phyloP scores from a whole-genome alignment of 2,329 filamentous ascomycete genomes.

The Paracorniculantispora psalliotae region DNA sequence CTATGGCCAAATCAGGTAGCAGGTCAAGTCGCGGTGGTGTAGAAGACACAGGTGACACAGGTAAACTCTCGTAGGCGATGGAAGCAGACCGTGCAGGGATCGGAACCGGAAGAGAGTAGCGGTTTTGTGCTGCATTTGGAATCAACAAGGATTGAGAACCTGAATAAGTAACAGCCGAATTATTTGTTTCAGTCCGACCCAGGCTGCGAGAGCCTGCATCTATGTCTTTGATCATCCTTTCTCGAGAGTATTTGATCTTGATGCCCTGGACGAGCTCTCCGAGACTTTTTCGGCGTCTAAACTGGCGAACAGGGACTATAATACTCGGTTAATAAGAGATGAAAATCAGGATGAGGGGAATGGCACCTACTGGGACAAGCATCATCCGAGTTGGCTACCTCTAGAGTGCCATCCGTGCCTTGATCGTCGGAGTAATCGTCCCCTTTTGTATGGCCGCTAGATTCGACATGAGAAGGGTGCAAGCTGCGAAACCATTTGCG shows the following conservation, averaged over 20 bases:
- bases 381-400: not conserved
- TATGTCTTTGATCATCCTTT: constrained; percentile 14
- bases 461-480: not conserved
- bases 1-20: constrained; percentile 22
- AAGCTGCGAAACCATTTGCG: constrained; percentile 12
- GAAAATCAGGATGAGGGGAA: too few species aligned
- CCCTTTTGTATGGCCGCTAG: not conserved
- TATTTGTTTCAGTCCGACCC: not conserved
- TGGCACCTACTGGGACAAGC: not conserved
- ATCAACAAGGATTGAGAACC: not conserved
- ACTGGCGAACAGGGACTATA: constrained; percentile 7
- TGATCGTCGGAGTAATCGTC: not conserved
- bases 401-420: not conserved
- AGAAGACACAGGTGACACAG: not conserved
- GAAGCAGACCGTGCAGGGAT: constrained; percentile 5
- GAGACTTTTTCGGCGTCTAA: constrained; percentile 24
- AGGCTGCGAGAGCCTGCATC: not conserved
- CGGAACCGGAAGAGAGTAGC: constrained; percentile 5
- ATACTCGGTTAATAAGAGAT: constrained; percentile 7
- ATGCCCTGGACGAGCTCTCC: constrained; percentile 26
- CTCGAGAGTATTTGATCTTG: constrained; percentile 23
- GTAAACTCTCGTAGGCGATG: not conserved
- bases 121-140: not conserved
- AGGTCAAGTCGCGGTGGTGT: constrained; percentile 26
- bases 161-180: not conserved